Evolutionary conservation across 148 eudicot species (phyloP), one percentile per base, ranked within the genome.

Genomic region (Arctostaphylos glauca): DNA sequence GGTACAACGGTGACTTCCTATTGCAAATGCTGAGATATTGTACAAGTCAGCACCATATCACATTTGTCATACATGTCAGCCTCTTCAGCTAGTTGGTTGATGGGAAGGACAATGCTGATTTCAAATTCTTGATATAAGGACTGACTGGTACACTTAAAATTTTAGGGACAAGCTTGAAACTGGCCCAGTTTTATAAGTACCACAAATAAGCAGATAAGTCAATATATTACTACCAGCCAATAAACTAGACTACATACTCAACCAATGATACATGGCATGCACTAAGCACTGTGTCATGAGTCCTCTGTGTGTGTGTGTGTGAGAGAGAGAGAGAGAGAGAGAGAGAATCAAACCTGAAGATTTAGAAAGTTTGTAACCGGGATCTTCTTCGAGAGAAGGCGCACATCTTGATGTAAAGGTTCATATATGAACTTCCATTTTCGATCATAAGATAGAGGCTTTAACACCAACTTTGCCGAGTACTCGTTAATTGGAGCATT

Each of bases 311-410:
- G 38, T 31, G 38, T 31, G 38, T 21, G 59, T 23, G 59, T 25
- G 48, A 15, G 52, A 80, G 72, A 50, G 73, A 70, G 50, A 18
- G 47, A 79, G 48, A 84, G 52, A 59, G 77, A 66, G 70, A 3
- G 21, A 73, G 76, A 74, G 48, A 4, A 73, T 0, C 16, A 77
- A 82, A 94, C 98, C 98, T 91, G 98, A 31, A 95, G 90, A 84
- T 92, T 95, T 25, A 92, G 92, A 85, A 92, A 95, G 80, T 90
- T 95, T 19, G 98, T 91, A 48, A 94, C 7, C 6, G 98, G 94
- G 78, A 95, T 95, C 90, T 95, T 95, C 92, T 94, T 95, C 77
- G 98, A 94, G 77, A 94, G 87, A 80, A 95, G 83, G 72, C 90
- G 94, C 81, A 95, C 92, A 82, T 95, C 98, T 72, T 92, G 92